Evolutionary conservation across 108 stramenopile species (phyloP).

Genomic region (Cyclotella sp.): DNA sequence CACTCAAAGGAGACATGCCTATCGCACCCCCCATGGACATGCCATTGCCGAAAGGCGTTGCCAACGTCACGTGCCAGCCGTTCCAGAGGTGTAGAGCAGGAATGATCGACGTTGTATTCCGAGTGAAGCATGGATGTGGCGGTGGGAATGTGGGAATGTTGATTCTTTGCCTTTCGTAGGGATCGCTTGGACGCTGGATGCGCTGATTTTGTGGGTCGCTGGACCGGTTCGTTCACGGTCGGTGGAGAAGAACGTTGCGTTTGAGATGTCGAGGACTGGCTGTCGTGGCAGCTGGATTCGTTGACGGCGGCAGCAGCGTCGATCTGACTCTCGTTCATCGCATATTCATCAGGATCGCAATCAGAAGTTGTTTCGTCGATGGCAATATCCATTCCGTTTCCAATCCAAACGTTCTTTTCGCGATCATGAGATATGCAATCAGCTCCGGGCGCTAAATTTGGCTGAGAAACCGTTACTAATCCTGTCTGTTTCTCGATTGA

Average conservation of each 20-base stretch:
- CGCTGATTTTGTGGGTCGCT: not conserved
- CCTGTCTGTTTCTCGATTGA: not conserved
- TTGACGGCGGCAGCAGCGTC: not conserved
- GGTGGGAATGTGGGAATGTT: slow-evolving; percentile 14
- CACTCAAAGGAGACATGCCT: slow-evolving; percentile 69
- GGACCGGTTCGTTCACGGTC: not conserved
- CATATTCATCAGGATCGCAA: not conserved
- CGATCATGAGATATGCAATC: slow-evolving; percentile 29
- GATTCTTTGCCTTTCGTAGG: not conserved
- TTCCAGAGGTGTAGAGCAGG: slow-evolving; percentile 84
- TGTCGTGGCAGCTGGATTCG: slow-evolving; percentile 6
- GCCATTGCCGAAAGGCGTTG: slow-evolving; percentile 75
- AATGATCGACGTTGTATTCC: slow-evolving; percentile 90
- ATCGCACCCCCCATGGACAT: slow-evolving; percentile 79
- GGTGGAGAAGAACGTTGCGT: not conserved
- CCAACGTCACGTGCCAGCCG: slow-evolving; percentile 84
- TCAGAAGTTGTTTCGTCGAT: slow-evolving; percentile 1
- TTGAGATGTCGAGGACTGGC: not conserved
- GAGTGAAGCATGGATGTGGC: slow-evolving; percentile 22
- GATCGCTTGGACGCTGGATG: not conserved
- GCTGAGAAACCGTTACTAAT: not conserved
- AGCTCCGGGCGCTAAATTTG: slow-evolving; percentile 15
- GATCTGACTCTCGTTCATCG: not conserved
- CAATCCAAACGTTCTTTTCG: slow-evolving; percentile 24
- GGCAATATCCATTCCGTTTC: slow-evolving; percentile 18